phyloP scores from a whole-genome alignment of 495 filamentous ascomycete species.

The Aspergillus haitiensis region DNA sequence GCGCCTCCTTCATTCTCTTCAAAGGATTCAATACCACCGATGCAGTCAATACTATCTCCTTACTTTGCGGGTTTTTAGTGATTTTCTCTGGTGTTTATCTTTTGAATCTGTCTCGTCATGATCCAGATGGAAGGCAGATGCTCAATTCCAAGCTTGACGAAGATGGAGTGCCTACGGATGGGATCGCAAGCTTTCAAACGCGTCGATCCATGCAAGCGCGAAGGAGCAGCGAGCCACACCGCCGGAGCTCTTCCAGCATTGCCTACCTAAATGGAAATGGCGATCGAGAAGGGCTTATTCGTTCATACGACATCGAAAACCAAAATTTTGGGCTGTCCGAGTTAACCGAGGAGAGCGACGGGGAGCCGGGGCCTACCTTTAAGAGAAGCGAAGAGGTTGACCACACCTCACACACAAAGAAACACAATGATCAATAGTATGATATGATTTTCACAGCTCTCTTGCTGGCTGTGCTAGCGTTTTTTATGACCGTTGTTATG shows the following conservation, averaged over 20 bases:
- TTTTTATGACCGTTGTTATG: conserved; percentile 29
- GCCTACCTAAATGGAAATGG: conserved; percentile 49
- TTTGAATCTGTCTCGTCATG: conserved; percentile 86
- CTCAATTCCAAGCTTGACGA: conserved; percentile 62
- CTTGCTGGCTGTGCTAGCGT: conserved; percentile 12
- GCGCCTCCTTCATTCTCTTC: conserved; percentile 97
- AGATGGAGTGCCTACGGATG: conserved; percentile 86
- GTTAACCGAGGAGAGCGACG: conserved; percentile 70
- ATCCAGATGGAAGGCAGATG: conserved; percentile 74
- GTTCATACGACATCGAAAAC: conserved; percentile 76
- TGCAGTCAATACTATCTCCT: conserved; percentile 87
- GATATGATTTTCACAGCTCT: conserved; percentile 22
- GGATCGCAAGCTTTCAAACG: conserved; percentile 82
- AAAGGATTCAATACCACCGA: conserved; percentile 95
- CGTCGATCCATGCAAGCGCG: conserved; percentile 89
- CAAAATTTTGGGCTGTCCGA: conserved; percentile 65
- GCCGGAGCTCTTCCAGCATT: conserved; percentile 57
- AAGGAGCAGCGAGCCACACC: conserved; percentile 60
- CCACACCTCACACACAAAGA: conserved; percentile 33
- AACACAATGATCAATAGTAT: conserved; percentile 44
- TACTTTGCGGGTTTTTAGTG: conserved; percentile 90
- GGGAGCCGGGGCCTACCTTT: conserved; percentile 46
- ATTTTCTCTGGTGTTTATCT: conserved; percentile 98
- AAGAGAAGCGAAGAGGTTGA: conserved; percentile 31
- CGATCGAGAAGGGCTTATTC: conserved; percentile 80